A percentile compares a stretch with the other conserved stretches of the same genome.
Evolutionary conservation across 192 early-diverging fungal genomes (phyloP).

Genomic region (Allomyces macrogynus): DNA sequence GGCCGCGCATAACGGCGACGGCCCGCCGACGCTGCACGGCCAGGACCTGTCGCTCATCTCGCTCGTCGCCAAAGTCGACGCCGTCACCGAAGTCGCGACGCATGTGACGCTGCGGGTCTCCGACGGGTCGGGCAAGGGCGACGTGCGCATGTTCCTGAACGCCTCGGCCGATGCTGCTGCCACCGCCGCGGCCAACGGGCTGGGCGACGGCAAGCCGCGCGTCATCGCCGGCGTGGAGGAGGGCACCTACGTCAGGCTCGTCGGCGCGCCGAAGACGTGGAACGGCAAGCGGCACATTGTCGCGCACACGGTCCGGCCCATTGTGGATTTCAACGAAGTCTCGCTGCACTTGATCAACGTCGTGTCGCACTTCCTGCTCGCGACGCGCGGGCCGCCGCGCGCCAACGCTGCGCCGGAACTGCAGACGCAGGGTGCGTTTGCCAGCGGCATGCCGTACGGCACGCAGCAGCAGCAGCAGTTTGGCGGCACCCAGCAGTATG

Average conservation of each 20-base stretch:
- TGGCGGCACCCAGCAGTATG: neutral
- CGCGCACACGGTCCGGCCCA: neutral
- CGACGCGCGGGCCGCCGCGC: neutral
- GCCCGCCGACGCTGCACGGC: neutral
- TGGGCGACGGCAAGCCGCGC: no score
- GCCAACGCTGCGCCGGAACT: neutral
- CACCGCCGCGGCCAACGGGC: no score
- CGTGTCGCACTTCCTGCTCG: neutral
- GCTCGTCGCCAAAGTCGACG: neutral
- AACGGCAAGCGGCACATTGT: neutral
- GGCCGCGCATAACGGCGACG: neutral
- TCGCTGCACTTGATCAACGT: neutral
- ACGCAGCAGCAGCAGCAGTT: neutral
- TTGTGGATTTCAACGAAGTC: neutral
- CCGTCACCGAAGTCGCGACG: neutral
- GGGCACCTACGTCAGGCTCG: neutral
- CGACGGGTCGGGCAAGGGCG: neutral
- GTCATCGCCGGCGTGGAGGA: neutral
- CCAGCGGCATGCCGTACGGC: neutral
- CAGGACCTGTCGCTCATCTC: neutral
- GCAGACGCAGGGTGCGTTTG: neutral
- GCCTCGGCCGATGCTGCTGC: neutral
- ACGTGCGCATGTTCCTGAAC: neutral
- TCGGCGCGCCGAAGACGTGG: neutral
- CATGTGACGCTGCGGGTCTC: neutral